Evolutionary conservation across 192 early-diverging fungal species (phyloP).

Genomic region (Linnemannia schmuckeri): DNA sequence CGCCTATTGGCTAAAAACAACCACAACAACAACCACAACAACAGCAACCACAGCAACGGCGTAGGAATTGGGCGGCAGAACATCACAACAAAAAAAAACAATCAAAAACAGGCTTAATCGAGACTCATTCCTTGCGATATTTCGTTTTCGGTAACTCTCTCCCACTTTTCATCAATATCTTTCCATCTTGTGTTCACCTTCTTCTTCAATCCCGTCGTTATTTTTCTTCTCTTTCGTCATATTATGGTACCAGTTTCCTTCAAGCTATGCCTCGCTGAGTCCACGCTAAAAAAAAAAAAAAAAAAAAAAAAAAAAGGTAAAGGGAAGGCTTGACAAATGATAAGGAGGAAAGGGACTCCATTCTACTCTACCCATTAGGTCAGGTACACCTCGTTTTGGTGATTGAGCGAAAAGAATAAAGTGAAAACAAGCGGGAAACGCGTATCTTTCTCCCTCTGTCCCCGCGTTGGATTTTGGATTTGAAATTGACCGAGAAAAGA

Average conservation of each 20-base stretch:
- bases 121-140: neutral
- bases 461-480: neutral
- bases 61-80: neutral
- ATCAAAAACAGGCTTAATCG: neutral
- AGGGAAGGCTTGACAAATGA: neutral
- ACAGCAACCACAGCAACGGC: too few species aligned
- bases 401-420: neutral
- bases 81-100: neutral
- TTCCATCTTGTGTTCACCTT: neutral
- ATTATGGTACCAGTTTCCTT: neutral
- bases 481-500: neutral
- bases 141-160: neutral
- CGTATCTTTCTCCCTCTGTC: neutral
- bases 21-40: too few species aligned
- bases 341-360: neutral
- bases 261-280: neutral
- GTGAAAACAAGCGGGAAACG: neutral
- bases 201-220: neutral
- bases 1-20: neutral
- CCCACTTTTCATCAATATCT: too few species aligned
- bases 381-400: neutral
- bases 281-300: too few species aligned
- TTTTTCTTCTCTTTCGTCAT: too few species aligned
- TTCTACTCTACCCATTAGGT: too few species aligned
- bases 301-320: neutral